Evolutionary conservation across 768 basidiomycete genomes (phyloP), one percentile per base, ranked within the genome.

Genomic region (Pleurotus djamor): DNA sequence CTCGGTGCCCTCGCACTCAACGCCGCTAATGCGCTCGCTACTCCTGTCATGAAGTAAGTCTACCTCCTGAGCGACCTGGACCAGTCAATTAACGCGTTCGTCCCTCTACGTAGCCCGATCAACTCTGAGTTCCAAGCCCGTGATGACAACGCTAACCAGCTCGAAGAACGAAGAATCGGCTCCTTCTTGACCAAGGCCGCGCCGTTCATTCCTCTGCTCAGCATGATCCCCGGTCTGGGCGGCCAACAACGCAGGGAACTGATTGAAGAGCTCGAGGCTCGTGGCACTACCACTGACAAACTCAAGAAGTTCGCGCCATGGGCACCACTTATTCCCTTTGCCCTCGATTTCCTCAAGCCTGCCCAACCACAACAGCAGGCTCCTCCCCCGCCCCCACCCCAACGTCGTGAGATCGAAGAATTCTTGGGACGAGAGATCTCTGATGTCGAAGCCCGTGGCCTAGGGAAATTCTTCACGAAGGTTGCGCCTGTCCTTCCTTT

Each of bases 1-100:
- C 60, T 73, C 58, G 72, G 70, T 55, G 66, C 71, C 52, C 60
- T 71, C 43, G 71, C 70, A 54, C 55, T 74, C 57, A 68, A 65
- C 52, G 68, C 67, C 43, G 70, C 69, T 57, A 66, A 68, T 48
- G 59, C 66, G 35, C 55, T 75, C 38, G 72, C 71, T 45, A 63
- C 65, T 58, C 65, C 69, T 16, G 45, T 47, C 34, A 43, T 65
- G 38, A 67, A 68, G 73, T 74, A 60, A 63, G 70, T 17, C 54
- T 28, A 17, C 28, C 41, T 9, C 14, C 44, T 6, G n/a, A 10
- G 33, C 41, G 9, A 12, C 54, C 5, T 10, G 4, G 41, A 5
- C n/a, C 44, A 34, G 16, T 58, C 60, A 8, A 67, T 67, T 55
- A 60, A 35, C 48, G 50, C 36, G 16, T 28, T 41, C 4, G 36